Percentiles rank a stretch among this genome's conserved stretches.
These are phyloP conservation scores for Geosmithia flava DNA, from an alignment of 2,329 filamentous ascomycete genomes.

Conservation along the genomic window DNA sequence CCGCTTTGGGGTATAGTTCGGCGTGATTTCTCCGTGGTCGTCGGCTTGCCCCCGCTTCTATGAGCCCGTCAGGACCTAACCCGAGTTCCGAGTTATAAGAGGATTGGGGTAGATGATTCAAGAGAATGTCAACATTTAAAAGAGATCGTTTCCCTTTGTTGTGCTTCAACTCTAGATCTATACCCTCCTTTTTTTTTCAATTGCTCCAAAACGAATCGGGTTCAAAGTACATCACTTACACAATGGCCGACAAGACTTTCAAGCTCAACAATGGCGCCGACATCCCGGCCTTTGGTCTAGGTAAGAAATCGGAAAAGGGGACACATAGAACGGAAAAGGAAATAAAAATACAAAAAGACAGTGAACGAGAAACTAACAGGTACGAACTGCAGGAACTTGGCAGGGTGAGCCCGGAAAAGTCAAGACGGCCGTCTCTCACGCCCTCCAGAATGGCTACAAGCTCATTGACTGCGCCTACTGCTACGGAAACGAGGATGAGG, in stretches of 20 bases:
- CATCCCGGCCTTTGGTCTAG: constrained; percentile 52
- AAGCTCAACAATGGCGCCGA: constrained; percentile 52
- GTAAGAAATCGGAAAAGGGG: constrained; percentile 20
- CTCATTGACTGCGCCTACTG: constrained; percentile 64
- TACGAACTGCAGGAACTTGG: constrained; percentile 43
- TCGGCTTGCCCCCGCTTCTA: neutral
- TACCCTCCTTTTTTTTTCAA: neutral
- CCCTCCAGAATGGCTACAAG: constrained; percentile 43
- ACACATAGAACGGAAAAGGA: neutral
- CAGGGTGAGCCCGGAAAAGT: constrained; percentile 48
- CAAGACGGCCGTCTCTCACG: constrained; percentile 42
- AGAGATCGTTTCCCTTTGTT: neutral
- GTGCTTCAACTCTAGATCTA: neutral
- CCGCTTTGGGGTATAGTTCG: neutral
- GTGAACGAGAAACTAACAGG: neutral
- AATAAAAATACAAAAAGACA: neutral
- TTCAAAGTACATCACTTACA: constrained; percentile 1
- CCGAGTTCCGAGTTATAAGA: no score
- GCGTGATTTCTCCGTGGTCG: neutral
- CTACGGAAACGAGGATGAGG: constrained; percentile 74
- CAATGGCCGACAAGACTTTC: constrained; percentile 43
- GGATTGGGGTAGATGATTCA: no score
- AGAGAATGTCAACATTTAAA: neutral
- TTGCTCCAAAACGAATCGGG: neutral
- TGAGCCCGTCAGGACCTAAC: no score